Base-by-base conservation (phyloP, 345 rosid species). In the Melaleuca quinquenervia region DNA sequence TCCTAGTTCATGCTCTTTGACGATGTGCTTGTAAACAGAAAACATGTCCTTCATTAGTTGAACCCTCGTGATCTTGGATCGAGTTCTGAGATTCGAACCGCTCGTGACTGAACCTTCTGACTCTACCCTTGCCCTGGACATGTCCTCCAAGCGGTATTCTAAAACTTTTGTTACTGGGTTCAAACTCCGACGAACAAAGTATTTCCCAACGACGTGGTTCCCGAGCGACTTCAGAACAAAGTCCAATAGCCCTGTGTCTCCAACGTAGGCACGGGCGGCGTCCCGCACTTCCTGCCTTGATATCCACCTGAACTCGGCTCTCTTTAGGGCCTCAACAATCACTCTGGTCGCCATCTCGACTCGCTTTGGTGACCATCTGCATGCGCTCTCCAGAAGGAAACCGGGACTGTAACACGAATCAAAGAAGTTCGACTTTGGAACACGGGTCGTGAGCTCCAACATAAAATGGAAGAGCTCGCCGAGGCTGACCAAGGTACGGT, bases 251-350 rank as follows among this genome's bases (percentile, higher is more conserved):
- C 99, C 99, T 0, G 99, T 97, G 90, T 97, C 99, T 7, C 98
- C 99, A 1, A 97, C 95, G 85, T 95, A 94, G 11, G 93, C 91
- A 82, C 99, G 93, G 10, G 99, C 98, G 20, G 96, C 96, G 84
- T 95, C 99, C 86, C 99, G 91, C 22, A 96, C 96, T 91, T 97
- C 98, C 87, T 97, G 98, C 86, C 99, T 92, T 32, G 98, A 95
- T 83, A 97, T 91, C 98, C 98, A 96, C 86, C 93, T 89, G 84
- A 85, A 89, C 41, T 92, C 93, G 0, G 94, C 95, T 64, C 91
- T 87, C 90, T 92, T 94, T 36, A 95, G 29, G 44, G 97, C 93
- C 84, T 97, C 98, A 26, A 97, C 94, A 7, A 97, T 94, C 83
- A 94, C 98, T 84, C 94, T 86, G 32, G 94, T 96, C 0, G 99